A percentile compares a stretch with the other conserved stretches of the same genome.
These are phyloP conservation scores for Penicillium parvum DNA, from an alignment of 495 filamentous ascomycete genomes.

Conservation along the genomic window DNA sequence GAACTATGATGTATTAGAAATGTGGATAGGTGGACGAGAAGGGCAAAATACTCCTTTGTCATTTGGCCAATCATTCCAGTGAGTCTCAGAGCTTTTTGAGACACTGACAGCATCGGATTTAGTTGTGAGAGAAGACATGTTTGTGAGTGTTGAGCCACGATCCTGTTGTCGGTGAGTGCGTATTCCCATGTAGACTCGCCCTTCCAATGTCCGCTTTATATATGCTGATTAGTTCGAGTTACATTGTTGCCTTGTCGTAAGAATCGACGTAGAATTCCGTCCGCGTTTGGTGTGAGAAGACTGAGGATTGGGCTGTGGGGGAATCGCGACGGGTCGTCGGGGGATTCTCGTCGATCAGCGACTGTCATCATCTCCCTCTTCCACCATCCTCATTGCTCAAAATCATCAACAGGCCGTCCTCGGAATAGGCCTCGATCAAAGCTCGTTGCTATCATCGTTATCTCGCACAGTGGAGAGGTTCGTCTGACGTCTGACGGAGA, in stretches of 20 bases:
- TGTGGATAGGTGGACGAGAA: background rate
- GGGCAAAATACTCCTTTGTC: conserved; percentile 19
- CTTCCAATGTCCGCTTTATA: no score
- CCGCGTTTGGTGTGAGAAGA: no score
- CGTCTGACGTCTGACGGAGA: background rate
- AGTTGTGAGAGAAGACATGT: conserved; percentile 7
- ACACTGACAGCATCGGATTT: background rate
- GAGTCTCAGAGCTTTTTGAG: conserved; percentile 2
- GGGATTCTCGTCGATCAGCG: background rate
- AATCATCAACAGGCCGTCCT: background rate
- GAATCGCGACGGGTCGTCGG: conserved; percentile 19
- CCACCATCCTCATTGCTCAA: conserved; percentile 6
- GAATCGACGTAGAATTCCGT: no score
- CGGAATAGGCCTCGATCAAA: no score
- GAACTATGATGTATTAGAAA: conserved; percentile 35
- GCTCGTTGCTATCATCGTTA: background rate
- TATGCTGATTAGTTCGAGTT: no score
- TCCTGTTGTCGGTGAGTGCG: no score
- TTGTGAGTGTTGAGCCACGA: no score
- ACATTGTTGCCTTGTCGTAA: no score
- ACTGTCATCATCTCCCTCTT: conserved; percentile 2
- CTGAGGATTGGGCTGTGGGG: no score
- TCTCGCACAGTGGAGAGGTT: background rate
- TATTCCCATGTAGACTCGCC: no score
- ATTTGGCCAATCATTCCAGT: conserved; percentile 25